A percentile compares a stretch with the other conserved stretches of the same genome.
These are phyloP conservation scores for Lasiodiplodia sp. DNA, from an alignment of 2,329 filamentous ascomycete genomes.

Conservation along the genomic window DNA sequence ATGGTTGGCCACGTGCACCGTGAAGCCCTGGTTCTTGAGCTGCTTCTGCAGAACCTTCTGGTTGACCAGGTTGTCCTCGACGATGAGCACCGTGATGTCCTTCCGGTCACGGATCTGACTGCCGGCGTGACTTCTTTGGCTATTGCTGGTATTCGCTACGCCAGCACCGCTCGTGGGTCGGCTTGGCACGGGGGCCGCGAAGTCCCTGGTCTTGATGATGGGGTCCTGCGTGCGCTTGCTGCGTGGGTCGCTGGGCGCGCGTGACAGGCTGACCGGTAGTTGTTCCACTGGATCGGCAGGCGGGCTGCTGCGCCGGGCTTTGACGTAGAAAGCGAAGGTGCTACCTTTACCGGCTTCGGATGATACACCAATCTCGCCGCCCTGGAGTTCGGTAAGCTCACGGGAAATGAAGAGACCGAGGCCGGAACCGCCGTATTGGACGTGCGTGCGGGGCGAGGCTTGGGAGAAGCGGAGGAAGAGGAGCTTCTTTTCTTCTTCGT, in stretches of 20 bases:
- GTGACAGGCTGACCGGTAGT: conserved; percentile 38
- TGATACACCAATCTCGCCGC: conserved; percentile 78
- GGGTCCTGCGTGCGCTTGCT: conserved; percentile 36
- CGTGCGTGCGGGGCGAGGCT: conserved; percentile 76
- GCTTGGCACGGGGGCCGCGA: conserved; percentile 34
- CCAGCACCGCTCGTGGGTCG: conserved; percentile 27
- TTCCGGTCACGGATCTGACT: not conserved
- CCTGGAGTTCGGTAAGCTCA: conserved; percentile 80
- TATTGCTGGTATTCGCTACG: conserved; percentile 19
- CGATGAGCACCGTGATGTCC: conserved; percentile 50
- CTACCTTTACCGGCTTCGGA: conserved; percentile 73
- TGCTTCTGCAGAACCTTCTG: conserved; percentile 59
- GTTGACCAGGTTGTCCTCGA: conserved; percentile 51
- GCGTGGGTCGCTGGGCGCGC: conserved; percentile 43
- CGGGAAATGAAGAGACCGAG: conserved; percentile 81
- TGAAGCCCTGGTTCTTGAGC: conserved; percentile 56
- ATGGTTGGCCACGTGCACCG: conserved; percentile 57
- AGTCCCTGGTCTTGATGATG: conserved; percentile 43
- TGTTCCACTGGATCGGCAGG: conserved; percentile 43
- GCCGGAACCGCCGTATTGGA: conserved; percentile 80
- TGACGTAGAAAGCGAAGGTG: conserved; percentile 80
- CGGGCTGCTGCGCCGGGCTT: conserved; percentile 64
- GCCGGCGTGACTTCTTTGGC: not conserved
- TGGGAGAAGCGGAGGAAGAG: conserved; percentile 83
- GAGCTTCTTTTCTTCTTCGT: conserved; percentile 72